A percentile compares a stretch with the other conserved stretches of the same genome.
These are phyloP conservation scores for Xylaria nigripes DNA, from an alignment of 495 filamentous ascomycete genomes.

Conservation along the genomic window DNA sequence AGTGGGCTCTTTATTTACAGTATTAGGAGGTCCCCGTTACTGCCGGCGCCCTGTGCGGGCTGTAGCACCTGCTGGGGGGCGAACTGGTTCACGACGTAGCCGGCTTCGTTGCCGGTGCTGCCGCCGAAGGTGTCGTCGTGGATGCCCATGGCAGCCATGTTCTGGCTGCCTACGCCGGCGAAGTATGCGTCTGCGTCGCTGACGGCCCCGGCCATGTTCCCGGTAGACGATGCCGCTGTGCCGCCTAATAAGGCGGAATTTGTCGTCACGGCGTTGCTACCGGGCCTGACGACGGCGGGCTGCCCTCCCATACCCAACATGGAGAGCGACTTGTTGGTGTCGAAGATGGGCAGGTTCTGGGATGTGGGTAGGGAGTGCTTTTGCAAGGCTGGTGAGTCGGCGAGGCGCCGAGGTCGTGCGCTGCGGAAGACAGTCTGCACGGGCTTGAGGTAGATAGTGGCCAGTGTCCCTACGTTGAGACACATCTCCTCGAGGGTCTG, in stretches of 20 bases:
- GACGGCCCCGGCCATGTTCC: conserved; percentile 58
- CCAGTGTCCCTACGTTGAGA: conserved; percentile 88
- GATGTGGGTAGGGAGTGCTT: conserved; percentile 46
- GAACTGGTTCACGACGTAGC: conserved; percentile 63
- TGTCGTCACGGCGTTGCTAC: background rate
- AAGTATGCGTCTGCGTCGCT: conserved; percentile 84
- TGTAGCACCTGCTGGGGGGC: conserved; percentile 52
- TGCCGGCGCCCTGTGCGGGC: conserved; percentile 40
- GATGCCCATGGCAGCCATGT: conserved; percentile 62
- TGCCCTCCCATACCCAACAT: conserved; percentile 46
- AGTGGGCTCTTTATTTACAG: conserved; percentile 20
- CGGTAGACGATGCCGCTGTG: conserved; percentile 19
- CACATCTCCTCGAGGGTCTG: conserved; percentile 94
- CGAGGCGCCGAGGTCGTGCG: conserved; percentile 68
- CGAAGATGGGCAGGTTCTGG: conserved; percentile 35
- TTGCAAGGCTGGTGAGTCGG: conserved; percentile 79
- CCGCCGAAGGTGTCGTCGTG: conserved; percentile 46
- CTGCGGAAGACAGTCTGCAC: conserved; percentile 96
- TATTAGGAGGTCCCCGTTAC: conserved; percentile 51
- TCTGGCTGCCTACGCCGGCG: conserved; percentile 57
- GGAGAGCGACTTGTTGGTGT: conserved; percentile 46
- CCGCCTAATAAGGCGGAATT: conserved; percentile 20
- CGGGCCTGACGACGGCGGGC: conserved; percentile 29
- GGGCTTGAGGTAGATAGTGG: conserved; percentile 95
- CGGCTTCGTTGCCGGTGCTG: conserved; percentile 32